A percentile compares a stretch with the other conserved stretches of the same genome.
These are phyloP conservation scores for Amaranthus cruentus DNA, from an alignment of 148 eudicot genomes.

Conservation along the genomic window DNA sequence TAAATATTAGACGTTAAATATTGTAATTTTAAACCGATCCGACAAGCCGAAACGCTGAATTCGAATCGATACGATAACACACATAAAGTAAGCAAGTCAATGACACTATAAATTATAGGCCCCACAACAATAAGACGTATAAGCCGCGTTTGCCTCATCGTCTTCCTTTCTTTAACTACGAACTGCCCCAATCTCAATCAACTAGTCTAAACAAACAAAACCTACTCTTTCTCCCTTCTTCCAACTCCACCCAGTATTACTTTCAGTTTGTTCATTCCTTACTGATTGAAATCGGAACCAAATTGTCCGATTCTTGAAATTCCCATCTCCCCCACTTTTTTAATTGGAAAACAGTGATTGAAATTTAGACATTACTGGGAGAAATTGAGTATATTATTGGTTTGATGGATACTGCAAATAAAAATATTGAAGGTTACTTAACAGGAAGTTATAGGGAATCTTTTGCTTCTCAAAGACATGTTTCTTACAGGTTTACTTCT, in stretches of 20 bases:
- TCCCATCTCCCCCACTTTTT: neutral
- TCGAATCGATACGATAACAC: no score
- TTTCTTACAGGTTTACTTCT: constrained; percentile 39
- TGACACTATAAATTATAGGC: neutral
- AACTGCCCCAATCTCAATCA: neutral
- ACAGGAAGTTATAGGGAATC: constrained; percentile 22
- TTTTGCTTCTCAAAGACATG: constrained; percentile 40
- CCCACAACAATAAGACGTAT: neutral
- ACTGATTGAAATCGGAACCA: no score
- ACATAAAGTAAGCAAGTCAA: no score
- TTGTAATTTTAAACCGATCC: no score
- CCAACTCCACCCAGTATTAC: neutral
- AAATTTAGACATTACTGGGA: neutral
- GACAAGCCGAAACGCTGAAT: no score
- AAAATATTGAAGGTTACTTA: constrained; percentile 16
- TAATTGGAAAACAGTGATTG: neutral
- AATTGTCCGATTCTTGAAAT: no score
- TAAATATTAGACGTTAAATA: no score
- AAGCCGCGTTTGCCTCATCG: neutral
- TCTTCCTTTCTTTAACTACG: neutral
- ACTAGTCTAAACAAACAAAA: constrained; percentile 4
- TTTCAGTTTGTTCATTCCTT: neutral
- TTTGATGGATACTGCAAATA: constrained; percentile 14
- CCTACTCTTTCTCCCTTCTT: neutral
- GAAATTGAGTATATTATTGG: neutral